Evolutionary conservation across 163 green algal species (phyloP).

Genomic region (Picocystis sp.): DNA sequence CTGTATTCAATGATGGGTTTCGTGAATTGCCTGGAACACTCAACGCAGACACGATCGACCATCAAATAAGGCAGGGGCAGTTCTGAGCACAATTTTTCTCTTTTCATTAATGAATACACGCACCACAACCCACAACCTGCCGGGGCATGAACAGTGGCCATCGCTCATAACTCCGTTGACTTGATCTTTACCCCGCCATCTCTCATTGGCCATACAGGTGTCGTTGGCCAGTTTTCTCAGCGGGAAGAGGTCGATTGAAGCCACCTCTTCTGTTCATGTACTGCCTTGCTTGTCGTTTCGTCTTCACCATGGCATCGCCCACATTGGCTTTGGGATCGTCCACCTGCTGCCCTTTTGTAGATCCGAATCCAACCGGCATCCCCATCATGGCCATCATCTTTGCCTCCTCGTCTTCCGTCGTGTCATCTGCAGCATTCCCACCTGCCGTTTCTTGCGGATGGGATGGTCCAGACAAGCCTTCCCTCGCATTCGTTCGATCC

Average conservation of each 20-base stretch:
- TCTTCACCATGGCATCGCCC: slow-evolving; percentile 48
- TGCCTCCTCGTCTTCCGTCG: slow-evolving; percentile 7
- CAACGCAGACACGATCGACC: slow-evolving; percentile 46
- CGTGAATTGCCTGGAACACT: slow-evolving; percentile 39
- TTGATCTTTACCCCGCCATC: neutral
- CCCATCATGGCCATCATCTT: slow-evolving; percentile 19
- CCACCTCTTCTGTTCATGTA: slow-evolving; percentile 85
- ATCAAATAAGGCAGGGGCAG: slow-evolving; percentile 37
- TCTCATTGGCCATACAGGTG: neutral
- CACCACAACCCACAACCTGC: too few species aligned
- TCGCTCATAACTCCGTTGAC: too few species aligned
- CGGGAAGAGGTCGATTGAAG: slow-evolving; percentile 71
- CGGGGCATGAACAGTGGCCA: too few species aligned
- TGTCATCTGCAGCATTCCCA: neutral
- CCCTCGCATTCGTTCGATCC: too few species aligned
- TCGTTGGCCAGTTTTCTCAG: slow-evolving; percentile 38
- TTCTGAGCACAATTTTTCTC: too few species aligned
- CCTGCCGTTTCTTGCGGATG: too few species aligned
- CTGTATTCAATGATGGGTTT: slow-evolving; percentile 44
- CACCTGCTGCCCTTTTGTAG: slow-evolving; percentile 22
- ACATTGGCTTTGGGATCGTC: slow-evolving; percentile 44
- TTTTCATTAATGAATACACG: too few species aligned
- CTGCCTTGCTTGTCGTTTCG: slow-evolving; percentile 54
- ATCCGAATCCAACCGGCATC: slow-evolving; percentile 12
- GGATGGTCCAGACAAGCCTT: too few species aligned